phyloP scores from a whole-genome alignment of 176 grass and related monocot genomes.

The Oropetium thomaeum region DNA sequence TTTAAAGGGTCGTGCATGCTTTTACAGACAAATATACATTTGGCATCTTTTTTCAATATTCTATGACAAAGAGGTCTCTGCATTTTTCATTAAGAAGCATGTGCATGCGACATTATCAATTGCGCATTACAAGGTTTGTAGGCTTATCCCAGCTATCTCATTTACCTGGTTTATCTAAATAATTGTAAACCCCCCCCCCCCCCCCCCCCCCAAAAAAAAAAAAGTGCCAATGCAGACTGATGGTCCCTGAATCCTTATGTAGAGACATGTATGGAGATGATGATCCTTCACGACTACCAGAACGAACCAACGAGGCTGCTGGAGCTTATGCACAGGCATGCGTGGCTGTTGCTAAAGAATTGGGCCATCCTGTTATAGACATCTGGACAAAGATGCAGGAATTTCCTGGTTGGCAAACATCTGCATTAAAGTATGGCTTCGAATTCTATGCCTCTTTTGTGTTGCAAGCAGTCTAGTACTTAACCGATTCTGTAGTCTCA shows the following conservation, averaged over 20 bases:
- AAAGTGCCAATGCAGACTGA: too few species aligned
- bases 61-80: neutral
- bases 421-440: conserved; percentile 48
- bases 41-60: neutral
- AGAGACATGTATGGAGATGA: conserved; percentile 60
- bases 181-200: too few species aligned
- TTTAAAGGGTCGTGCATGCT: neutral
- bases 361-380: conserved; percentile 63
- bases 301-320: conserved; percentile 92
- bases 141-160: neutral
- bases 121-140: neutral
- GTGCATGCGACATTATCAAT: neutral
- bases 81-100: neutral
- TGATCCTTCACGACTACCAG: conserved; percentile 42
- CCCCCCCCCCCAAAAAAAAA: too few species aligned
- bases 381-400: conserved; percentile 80
- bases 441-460: neutral
- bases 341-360: conserved; percentile 65
- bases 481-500: neutral
- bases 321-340: conserved; percentile 74
- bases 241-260: neutral
- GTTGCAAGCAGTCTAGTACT: neutral
- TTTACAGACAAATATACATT: neutral
- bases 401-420: conserved; percentile 67
- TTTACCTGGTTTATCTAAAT: neutral